Evolutionary conservation across 257 asterid species (phyloP), one percentile per base, ranked within the genome.

Genomic region (Datura wrightii): DNA sequence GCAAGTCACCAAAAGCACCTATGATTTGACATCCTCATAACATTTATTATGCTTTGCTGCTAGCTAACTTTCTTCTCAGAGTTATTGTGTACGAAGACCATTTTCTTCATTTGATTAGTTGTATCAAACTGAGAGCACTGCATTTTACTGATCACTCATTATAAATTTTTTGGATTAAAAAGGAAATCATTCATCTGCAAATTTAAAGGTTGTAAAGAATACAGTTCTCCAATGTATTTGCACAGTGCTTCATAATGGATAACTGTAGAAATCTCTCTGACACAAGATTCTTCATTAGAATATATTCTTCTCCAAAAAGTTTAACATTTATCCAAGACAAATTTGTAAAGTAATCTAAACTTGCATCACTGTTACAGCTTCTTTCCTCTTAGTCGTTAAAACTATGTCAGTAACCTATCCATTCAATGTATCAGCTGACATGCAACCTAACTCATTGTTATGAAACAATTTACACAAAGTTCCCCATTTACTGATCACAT

Each of bases 1-100:
- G 80, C 42, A 74, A 74, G 55, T 48, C 80, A 48, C 59, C 80
- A 74, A 41, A 74, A 74, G 58, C 48, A 74, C 24, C 19, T 74
- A 6, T 48, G 59, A 74, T 44, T 74, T 74, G 80, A 24, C 59
- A 46, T 74, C 59, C 56, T 72, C 11, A 24, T 46, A 48, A 48
- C 80, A 48, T 74, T 74, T 74, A 52, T 71, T 44, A 44, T 11
- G 56, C 56, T 44, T 24, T 31, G 42, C 24, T 62, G 37, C 70
- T 34, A 13, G 46, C 46, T 65, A 65, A 36, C 44, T 65, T 65
- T 46, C 72, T 31, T 65, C 37, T 65, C 72, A 65, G 72, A 36
- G 46, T 65, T 36, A 13, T 24, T 63, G 46, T 65, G n/a, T 65
- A 46, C 11, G 19, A 74, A 50, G 11, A 24, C 55, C 80, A 48